These are phyloP conservation scores for Colletotrichum sidae DNA, from an alignment of 2,329 filamentous ascomycete species.

Conservation along the genomic window DNA sequence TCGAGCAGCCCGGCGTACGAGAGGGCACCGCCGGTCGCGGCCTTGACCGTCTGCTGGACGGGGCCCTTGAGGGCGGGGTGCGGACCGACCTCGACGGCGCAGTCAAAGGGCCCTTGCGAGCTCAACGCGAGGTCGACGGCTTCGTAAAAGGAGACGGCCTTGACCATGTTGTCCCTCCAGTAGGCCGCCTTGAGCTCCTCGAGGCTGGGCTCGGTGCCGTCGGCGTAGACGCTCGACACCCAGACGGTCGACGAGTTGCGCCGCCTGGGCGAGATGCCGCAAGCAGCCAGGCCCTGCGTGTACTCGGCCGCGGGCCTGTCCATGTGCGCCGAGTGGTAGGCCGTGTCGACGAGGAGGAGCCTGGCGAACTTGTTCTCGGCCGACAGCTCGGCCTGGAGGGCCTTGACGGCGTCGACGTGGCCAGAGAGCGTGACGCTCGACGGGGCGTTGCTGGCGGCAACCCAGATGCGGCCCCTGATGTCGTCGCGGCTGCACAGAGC, in stretches of 20 bases:
- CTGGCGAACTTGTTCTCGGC: constrained; percentile 48
- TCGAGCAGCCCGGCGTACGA: constrained; percentile 48
- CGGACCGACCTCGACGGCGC: constrained; percentile 49
- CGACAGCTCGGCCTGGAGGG: constrained; percentile 39
- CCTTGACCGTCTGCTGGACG: constrained; percentile 54
- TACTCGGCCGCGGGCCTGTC: constrained; percentile 48
- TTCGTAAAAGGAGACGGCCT: constrained; percentile 44
- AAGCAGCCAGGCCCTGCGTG: constrained; percentile 43
- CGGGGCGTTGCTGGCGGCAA: constrained; percentile 45
- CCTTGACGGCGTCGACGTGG: constrained; percentile 41
- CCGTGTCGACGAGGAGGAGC: constrained; percentile 55
- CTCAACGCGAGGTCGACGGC: constrained; percentile 38
- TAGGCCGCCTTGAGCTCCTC: constrained; percentile 50
- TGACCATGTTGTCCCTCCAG: constrained; percentile 47
- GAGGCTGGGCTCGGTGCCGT: constrained; percentile 34
- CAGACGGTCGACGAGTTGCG: constrained; percentile 45
- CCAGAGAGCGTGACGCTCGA: constrained; percentile 50
- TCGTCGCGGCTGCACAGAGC: constrained; percentile 36
- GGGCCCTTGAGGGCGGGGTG: constrained; percentile 56
- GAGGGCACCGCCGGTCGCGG: constrained; percentile 46
- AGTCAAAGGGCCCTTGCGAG: constrained; percentile 22
- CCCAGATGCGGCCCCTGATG: constrained; percentile 38
- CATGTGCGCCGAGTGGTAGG: constrained; percentile 65
- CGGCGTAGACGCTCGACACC: constrained; percentile 54
- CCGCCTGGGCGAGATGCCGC: constrained; percentile 42